Conservation (phyloP, 1,139 yeast species). For the Suhomyces taliae region DNA sequence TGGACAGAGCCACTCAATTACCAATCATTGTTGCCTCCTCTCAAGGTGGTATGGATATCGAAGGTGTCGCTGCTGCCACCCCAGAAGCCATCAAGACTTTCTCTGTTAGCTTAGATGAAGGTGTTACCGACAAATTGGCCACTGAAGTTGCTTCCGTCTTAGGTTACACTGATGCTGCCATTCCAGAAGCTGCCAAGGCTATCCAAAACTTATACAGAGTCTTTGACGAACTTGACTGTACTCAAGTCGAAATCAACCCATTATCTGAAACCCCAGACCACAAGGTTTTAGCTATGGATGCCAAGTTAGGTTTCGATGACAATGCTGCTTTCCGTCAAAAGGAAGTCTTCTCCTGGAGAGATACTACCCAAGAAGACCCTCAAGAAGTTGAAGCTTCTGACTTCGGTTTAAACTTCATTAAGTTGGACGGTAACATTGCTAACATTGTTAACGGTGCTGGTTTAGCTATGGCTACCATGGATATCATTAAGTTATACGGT, state of each 20-base stretch:
- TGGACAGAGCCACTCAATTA: constrained; percentile 89
- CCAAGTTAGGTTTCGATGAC: constrained; percentile 98
- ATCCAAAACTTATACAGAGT: constrained; percentile 85
- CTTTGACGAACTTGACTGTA: constrained; percentile 88
- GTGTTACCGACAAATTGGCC: constrained; percentile 81
- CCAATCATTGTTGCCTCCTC: constrained; percentile 95
- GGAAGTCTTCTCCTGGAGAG: constrained; percentile 94
- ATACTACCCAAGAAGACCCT: constrained; percentile 95
- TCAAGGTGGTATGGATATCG: constrained; percentile 99
- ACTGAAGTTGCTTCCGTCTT: constrained; percentile 71
- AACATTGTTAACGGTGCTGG: constrained; percentile 99
- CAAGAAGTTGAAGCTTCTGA: constrained; percentile 92
- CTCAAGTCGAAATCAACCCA: constrained; percentile 98
- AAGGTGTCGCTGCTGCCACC: constrained; percentile 91
- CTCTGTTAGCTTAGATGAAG: constrained; percentile 72
- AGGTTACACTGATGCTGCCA: constrained; percentile 79
- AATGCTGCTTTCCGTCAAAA: constrained; percentile 93
- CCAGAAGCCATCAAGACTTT: constrained; percentile 93
- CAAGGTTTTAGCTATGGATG: constrained; percentile 97
- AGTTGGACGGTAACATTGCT: constrained; percentile 97
- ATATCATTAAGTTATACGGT: constrained; percentile 95
- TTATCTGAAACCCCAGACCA: constrained; percentile 89
- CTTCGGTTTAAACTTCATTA: constrained; percentile 92
- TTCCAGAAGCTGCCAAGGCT: constrained; percentile 84
- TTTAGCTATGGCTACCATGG: constrained; percentile 99